Evolutionary conservation across 129 eudicot species (phyloP), one percentile per base, ranked within the genome.

Genomic region (Tagetes erecta): DNA sequence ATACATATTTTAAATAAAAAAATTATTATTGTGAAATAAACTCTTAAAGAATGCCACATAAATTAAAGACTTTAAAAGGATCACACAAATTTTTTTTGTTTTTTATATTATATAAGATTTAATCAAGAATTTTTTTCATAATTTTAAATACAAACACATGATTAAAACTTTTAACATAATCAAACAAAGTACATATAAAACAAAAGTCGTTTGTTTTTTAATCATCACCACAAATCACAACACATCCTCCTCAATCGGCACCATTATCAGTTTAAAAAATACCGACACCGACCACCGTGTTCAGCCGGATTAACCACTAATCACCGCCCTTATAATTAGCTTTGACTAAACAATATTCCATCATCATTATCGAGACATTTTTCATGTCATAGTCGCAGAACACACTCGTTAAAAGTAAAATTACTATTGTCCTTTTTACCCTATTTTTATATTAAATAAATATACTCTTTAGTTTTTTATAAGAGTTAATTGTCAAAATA

Each of bases 341-440:
- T n/a, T 30, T 44, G 5, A 42, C 42, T 27, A 6, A 31, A 8
- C 27, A 53, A 30, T 66, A 76, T 67, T 44, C 74, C 66, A 8
- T 53, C 83, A 79, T 74, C 71, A 42, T 42, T 64, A 64, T 72
- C 74, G 42, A 79, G 69, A 79, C 83, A 79, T 30, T 51, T 52
- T 53, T 59, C 35, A 49, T 12, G 37, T 53, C 75, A n/a, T 51
- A 10, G 31, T 10, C 67, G 8, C 77, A 72, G n/a, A 53, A 6
- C 8, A 20, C 42, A 66, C 76, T 72, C 83, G 72, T 72, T 79
- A 79, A 79, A 72, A 63, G 41, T 51, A 37, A 20, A 20, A 20
- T 20, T 20, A 20, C 27, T 20, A 20, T 20, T 20, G 27, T 20
- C 27, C 27, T 20, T 20, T 20, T 20, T 20, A 20, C 27, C 27